Conservation (phyloP, 306 rosid species). For the Elaeagnus macrophylla region DNA sequence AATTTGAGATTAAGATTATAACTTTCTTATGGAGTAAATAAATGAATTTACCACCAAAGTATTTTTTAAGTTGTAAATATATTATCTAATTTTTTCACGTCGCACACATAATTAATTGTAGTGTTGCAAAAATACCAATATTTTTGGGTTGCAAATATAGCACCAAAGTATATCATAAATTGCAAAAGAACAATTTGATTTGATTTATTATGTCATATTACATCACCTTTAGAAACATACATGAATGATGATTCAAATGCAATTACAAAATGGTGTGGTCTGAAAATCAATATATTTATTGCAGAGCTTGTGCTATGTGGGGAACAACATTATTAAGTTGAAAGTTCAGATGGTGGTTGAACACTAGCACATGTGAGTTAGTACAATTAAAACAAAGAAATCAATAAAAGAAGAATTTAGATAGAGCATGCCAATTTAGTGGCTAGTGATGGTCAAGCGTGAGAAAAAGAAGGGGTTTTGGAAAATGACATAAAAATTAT, state of each 20-base stretch:
- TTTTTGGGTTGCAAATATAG: too few species aligned
- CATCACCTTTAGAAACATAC: slow-evolving; percentile 12
- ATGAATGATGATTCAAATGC: slow-evolving; percentile 2
- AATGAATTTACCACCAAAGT: too few species aligned
- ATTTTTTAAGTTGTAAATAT: too few species aligned
- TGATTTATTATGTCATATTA: slow-evolving; percentile 5
- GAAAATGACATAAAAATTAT: slow-evolving; percentile 24
- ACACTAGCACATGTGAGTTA: slow-evolving; percentile 31
- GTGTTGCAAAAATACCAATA: too few species aligned
- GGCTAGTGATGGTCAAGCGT: slow-evolving; percentile 23
- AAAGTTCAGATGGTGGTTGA: slow-evolving; percentile 22
- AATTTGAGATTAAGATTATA: too few species aligned
- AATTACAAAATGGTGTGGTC: not conserved
- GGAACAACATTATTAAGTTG: slow-evolving; percentile 32
- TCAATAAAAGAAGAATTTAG: slow-evolving; percentile 11
- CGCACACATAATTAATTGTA: too few species aligned
- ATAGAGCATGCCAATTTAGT: slow-evolving; percentile 7
- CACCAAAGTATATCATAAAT: too few species aligned
- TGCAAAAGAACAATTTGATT: slow-evolving; percentile 7
- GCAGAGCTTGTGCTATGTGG: slow-evolving; percentile 10
- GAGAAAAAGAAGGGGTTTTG: slow-evolving; percentile 15
- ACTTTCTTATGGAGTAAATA: too few species aligned
- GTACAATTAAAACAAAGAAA: slow-evolving; percentile 16
- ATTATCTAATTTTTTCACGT: too few species aligned
- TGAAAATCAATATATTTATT: slow-evolving; percentile 16